phyloP scores from a whole-genome alignment of 495 filamentous ascomycete species.

The Cercophora sp. region DNA sequence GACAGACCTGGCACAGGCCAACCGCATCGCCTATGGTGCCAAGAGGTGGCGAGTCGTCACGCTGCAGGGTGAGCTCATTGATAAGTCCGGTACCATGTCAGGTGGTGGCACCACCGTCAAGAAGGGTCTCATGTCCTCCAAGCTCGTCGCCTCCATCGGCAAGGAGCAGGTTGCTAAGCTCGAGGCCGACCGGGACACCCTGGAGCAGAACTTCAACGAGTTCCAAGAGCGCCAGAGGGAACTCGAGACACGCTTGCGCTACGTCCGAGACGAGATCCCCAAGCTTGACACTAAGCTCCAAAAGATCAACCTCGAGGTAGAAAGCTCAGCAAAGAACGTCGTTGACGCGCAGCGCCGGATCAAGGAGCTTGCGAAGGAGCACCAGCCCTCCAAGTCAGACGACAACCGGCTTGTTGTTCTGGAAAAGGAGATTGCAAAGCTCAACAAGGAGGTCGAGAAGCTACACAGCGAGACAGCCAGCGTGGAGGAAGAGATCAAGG shows the following conservation, averaged over 20 bases:
- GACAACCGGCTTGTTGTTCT: constrained; percentile 64
- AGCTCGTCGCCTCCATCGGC: constrained; percentile 75
- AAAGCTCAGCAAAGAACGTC: constrained; percentile 79
- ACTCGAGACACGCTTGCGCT: constrained; percentile 66
- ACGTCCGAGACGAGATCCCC: constrained; percentile 77
- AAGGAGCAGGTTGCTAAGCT: constrained; percentile 86
- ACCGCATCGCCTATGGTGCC: constrained; percentile 91
- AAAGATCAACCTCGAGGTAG: constrained; percentile 84
- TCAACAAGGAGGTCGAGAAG: constrained; percentile 75
- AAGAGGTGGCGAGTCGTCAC: constrained; percentile 94
- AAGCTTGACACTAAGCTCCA: constrained; percentile 84
- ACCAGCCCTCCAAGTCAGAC: constrained; percentile 75
- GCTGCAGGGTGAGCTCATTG: constrained; percentile 89
- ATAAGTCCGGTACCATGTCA: constrained; percentile 97
- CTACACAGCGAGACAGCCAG: constrained; percentile 75
- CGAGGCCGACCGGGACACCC: constrained; percentile 76
- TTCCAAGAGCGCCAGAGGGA: constrained; percentile 77
- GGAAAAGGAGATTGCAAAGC: constrained; percentile 68
- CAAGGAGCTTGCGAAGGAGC: constrained; percentile 73
- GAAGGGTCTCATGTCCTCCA: constrained; percentile 91
- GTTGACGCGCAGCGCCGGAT: constrained; percentile 78
- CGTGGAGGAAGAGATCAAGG: constrained; percentile 87
- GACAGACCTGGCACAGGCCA: constrained; percentile 86
- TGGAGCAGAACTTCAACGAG: constrained; percentile 73
- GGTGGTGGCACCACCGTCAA: constrained; percentile 88